phyloP scores from a whole-genome alignment of 2,329 filamentous ascomycete genomes.

The Venturia effusa region DNA sequence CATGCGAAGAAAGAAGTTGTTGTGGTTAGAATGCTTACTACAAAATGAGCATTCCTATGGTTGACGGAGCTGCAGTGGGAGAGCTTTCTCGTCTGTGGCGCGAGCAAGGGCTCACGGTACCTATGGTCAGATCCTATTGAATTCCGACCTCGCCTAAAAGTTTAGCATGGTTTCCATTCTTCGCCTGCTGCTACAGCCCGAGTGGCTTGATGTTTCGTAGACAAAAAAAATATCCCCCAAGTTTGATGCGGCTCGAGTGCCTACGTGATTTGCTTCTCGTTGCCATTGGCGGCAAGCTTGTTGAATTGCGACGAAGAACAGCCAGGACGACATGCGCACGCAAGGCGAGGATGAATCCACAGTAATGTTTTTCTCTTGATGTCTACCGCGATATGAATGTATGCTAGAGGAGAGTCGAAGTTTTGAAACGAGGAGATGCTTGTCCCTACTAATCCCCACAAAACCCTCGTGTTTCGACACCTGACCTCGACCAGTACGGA shows the following conservation, averaged over 20 bases:
- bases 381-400: background rate
- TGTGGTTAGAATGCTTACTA: background rate
- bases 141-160: too few species aligned
- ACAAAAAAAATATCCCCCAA: background rate
- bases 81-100: background rate
- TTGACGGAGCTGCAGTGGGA: background rate
- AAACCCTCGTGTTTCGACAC: background rate
- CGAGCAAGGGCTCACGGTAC: background rate
- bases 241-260: background rate
- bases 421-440: background rate
- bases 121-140: background rate
- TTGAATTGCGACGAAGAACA: background rate
- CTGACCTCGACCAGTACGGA: background rate
- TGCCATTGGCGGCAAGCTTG: too few species aligned
- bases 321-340: too few species aligned
- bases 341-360: too few species aligned
- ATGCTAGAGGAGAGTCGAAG: background rate
- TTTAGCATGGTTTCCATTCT: background rate
- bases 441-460: background rate
- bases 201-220: background rate
- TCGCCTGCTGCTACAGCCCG: too few species aligned
- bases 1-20: conserved; percentile 4
- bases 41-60: background rate
- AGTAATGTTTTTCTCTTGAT: too few species aligned
- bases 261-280: background rate